Conservation (phyloP, 2,329 filamentous ascomycete genomes). For the Lasiodiplodia theobromae region DNA sequence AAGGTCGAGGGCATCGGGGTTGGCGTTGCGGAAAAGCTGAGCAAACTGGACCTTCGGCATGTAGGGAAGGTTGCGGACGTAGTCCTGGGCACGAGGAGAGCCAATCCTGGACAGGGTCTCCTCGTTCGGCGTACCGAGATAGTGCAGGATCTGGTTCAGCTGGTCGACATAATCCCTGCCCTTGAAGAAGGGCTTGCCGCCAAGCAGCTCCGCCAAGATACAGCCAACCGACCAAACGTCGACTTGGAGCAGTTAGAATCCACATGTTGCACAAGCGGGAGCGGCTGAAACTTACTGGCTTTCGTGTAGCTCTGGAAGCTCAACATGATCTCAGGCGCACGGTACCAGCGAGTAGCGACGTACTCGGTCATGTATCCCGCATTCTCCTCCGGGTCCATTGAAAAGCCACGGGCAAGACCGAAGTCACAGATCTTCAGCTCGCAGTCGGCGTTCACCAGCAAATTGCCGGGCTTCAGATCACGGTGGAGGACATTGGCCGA, state of each 20-base stretch:
- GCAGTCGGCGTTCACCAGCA: slow-evolving; percentile 98
- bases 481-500: slow-evolving; percentile 97
- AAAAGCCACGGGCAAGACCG: slow-evolving; percentile 94
- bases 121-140: slow-evolving; percentile 94
- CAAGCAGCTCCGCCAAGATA: slow-evolving; percentile 93
- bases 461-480: slow-evolving; percentile 94
- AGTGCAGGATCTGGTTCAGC: slow-evolving; percentile 98
- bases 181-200: slow-evolving; percentile 98
- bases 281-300: slow-evolving; percentile 80
- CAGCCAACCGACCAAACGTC: slow-evolving; percentile 99
- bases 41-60: slow-evolving; percentile 95
- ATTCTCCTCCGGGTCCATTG: slow-evolving; percentile 95
- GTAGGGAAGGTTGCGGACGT: slow-evolving; percentile 92
- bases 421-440: slow-evolving; percentile 99
- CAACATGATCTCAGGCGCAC: slow-evolving; percentile 98
- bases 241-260: slow-evolving; percentile 62
- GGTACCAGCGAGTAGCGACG: slow-evolving; percentile 97
- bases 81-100: slow-evolving; percentile 94
- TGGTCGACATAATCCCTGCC: slow-evolving; percentile 99
- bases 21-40: slow-evolving; percentile 88
- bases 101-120: slow-evolving; percentile 93
- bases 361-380: slow-evolving; percentile 99
- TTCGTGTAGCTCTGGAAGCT: slow-evolving; percentile 99
- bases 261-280: slow-evolving; percentile 4
- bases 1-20: slow-evolving; percentile 93